Conservation (phyloP, 1,284 basidiomycete genomes). For the Microbotryum scabiosae region DNA sequence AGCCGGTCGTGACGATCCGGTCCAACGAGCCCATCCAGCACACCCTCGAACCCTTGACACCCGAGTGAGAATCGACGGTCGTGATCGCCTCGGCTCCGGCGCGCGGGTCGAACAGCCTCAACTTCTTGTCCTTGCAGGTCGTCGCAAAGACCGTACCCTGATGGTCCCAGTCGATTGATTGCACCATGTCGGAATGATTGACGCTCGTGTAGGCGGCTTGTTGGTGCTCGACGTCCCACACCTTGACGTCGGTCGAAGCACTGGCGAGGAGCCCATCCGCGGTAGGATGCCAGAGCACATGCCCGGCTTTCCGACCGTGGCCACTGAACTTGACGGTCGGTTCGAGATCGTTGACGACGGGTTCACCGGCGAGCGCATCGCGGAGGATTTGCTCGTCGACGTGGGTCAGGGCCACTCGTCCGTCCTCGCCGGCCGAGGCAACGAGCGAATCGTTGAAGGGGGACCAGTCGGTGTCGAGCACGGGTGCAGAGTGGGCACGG, state of each 20-base stretch:
- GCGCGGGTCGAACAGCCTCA: conserved; percentile 82
- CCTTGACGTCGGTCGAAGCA: conserved; percentile 80
- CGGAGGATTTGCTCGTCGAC: conserved; percentile 63
- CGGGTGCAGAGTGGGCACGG: conserved; percentile 54
- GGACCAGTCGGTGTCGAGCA: conserved; percentile 91
- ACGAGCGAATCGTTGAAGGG: conserved; percentile 87
- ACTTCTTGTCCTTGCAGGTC: conserved; percentile 85
- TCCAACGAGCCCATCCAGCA: conserved; percentile 85
- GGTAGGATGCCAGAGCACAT: conserved; percentile 89
- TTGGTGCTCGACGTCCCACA: conserved; percentile 79
- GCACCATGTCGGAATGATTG: conserved; percentile 81
- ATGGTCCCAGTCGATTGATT: conserved; percentile 74
- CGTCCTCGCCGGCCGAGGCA: conserved; percentile 86
- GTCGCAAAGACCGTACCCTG: conserved; percentile 63
- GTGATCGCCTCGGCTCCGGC: conserved; percentile 70
- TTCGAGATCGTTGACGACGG: conserved; percentile 73
- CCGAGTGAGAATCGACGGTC: conserved; percentile 75
- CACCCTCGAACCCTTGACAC: conserved; percentile 86
- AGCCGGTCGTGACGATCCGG: conserved; percentile 84
- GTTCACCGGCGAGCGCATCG: conserved; percentile 73
- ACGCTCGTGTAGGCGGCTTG: conserved; percentile 55
- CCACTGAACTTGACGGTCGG: conserved; percentile 50
- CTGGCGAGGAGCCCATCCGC: conserved; percentile 78
- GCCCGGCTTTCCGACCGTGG: conserved; percentile 73
- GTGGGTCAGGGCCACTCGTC: conserved; percentile 84